phyloP scores from a whole-genome alignment of 371 early-diverging fungal genomes.

The Thermomucor indicae-seudaticae region DNA sequence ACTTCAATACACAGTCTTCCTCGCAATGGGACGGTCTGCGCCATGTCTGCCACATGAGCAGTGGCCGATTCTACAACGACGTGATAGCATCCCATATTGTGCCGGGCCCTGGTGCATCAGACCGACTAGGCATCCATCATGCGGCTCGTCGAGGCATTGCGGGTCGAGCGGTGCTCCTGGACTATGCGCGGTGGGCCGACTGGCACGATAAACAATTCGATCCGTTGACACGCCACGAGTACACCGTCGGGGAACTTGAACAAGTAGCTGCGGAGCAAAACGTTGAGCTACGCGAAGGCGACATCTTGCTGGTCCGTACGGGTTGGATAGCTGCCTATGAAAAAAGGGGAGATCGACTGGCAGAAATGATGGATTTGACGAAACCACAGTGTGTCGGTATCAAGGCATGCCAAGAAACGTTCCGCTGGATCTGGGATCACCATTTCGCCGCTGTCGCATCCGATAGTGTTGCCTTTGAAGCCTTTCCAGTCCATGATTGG shows the following conservation, averaged over 20 bases:
- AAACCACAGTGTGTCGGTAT: constrained; percentile 25
- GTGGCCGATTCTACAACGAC: constrained; percentile 29
- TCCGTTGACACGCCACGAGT: constrained; percentile 24
- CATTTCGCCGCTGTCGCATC: constrained; percentile 40
- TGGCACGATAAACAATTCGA: constrained; percentile 20
- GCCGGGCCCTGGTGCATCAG: constrained; percentile 7
- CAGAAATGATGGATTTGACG: constrained; percentile 5
- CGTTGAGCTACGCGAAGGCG: constrained; percentile 32
- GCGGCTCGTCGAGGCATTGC: constrained; percentile 41
- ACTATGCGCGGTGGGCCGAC: constrained; percentile 37
- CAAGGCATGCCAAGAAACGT: constrained; percentile 34
- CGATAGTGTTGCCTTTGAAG: constrained; percentile 34
- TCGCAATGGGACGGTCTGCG: constrained; percentile 45
- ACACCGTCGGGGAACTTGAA: constrained; percentile 31
- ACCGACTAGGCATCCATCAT: constrained; percentile 37
- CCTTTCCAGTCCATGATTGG: constrained; percentile 22
- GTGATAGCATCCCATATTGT: constrained; percentile 12
- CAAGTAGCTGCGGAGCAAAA: constrained; percentile 28
- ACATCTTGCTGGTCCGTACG: constrained; percentile 34
- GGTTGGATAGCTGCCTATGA: constrained; percentile 31
- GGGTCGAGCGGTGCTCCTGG: constrained; percentile 38
- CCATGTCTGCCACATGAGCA: constrained; percentile 20
- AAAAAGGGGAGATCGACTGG: background rate
- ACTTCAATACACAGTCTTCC: constrained; percentile 36
- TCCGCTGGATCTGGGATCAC: constrained; percentile 41